Percentiles rank a stretch among this genome's conserved stretches.
These are phyloP conservation scores for Nemania serpens DNA, from an alignment of 2,329 filamentous ascomycete species.

Conservation along the genomic window DNA sequence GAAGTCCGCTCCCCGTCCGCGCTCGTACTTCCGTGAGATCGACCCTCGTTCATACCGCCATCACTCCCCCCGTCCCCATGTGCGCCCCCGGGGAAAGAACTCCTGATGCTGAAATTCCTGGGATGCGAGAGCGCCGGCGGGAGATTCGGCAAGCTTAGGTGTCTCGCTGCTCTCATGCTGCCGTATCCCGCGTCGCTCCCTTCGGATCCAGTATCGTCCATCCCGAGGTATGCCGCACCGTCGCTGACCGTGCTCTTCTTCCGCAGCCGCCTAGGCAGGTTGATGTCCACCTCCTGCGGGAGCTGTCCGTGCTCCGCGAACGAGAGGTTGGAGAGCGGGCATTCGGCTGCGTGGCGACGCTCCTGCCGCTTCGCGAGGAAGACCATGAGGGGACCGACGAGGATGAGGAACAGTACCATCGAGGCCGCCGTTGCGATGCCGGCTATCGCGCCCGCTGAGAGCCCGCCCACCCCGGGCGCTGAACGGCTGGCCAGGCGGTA, in stretches of 20 bases:
- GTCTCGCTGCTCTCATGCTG: constrained; percentile 9
- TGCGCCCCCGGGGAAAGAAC: constrained; percentile 6
- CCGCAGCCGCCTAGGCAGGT: constrained; percentile 29
- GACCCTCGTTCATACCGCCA: background rate
- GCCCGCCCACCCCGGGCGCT: background rate
- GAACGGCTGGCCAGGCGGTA: constrained; percentile 2
- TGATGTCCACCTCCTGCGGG: constrained; percentile 2
- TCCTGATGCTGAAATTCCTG: constrained; percentile 22
- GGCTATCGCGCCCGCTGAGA: constrained; percentile 46
- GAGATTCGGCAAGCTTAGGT: constrained; percentile 31
- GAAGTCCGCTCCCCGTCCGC: background rate
- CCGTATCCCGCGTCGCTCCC: background rate
- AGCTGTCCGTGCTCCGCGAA: constrained; percentile 16
- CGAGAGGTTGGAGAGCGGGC: constrained; percentile 8
- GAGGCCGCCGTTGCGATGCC: constrained; percentile 55
- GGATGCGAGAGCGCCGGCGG: constrained; percentile 34
- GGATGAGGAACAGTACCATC: constrained; percentile 50
- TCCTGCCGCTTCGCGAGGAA: constrained; percentile 44
- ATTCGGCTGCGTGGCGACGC: constrained; percentile 26
- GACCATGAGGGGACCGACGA: constrained; percentile 49
- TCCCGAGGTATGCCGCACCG: no score
- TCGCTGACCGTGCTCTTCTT: constrained; percentile 34
- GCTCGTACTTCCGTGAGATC: background rate
- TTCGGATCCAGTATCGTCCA: background rate
- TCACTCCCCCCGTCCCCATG: constrained; percentile 7